phyloP scores from a whole-genome alignment of 129 eudicot species.

The Tagetes erecta region DNA sequence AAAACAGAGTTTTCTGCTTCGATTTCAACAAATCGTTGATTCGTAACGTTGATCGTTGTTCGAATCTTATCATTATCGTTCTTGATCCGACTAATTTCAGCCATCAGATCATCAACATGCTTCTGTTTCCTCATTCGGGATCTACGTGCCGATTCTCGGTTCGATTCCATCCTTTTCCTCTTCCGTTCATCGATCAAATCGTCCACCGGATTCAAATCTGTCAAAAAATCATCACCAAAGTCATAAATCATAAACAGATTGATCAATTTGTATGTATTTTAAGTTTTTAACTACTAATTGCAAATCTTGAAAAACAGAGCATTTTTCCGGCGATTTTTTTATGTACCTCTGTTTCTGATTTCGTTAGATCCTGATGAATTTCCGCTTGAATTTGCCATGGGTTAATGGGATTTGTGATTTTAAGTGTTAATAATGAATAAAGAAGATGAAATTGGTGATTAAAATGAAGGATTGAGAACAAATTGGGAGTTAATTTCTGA shows the following conservation, averaged over 20 bases:
- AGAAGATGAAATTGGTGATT: background rate
- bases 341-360: background rate
- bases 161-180: slow-evolving; percentile 82
- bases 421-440: background rate
- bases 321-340: background rate
- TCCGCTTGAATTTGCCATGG: slow-evolving; percentile 73
- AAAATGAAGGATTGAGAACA: slow-evolving; percentile 19
- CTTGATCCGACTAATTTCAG: slow-evolving; percentile 42
- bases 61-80: slow-evolving; percentile 58
- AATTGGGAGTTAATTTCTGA: slow-evolving; percentile 41
- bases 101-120: slow-evolving; percentile 61
- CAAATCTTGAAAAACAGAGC: too few relatives aligned
- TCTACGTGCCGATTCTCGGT: slow-evolving; percentile 86
- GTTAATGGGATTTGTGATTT: background rate
- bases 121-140: slow-evolving; percentile 82
- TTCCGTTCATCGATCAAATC: slow-evolving; percentile 61
- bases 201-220: slow-evolving; percentile 49
- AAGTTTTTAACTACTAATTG: too few relatives aligned
- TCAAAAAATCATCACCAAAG: background rate
- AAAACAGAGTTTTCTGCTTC: slow-evolving; percentile 80
- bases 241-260: background rate
- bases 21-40: slow-evolving; percentile 44
- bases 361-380: slow-evolving; percentile 40
- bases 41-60: slow-evolving; percentile 42
- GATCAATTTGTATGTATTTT: background rate